A percentile compares a stretch with the other conserved stretches of the same genome.
Conservation (phyloP, 148 eudicot genomes). For the Cornus florida region DNA sequence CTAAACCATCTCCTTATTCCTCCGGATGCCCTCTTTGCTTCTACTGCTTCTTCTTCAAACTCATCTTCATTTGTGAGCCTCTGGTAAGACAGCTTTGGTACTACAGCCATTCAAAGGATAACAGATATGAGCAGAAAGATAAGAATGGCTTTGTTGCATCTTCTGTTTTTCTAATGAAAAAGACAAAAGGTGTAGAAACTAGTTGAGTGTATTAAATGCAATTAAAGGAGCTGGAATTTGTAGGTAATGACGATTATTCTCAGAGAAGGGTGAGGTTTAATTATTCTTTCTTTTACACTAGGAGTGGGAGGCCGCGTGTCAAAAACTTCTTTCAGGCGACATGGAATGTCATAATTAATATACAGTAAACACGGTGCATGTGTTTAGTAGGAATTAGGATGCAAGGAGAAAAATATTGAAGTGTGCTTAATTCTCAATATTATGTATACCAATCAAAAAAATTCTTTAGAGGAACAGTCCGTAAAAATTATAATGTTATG, state of each 20-base stretch:
- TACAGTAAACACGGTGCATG: too few relatives aligned
- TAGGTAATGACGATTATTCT: neutral
- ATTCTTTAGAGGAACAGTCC: too few relatives aligned
- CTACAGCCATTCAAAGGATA: neutral
- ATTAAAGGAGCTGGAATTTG: neutral
- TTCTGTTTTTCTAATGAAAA: neutral
- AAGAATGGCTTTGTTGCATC: neutral
- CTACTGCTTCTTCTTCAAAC: neutral
- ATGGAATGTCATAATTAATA: too few relatives aligned
- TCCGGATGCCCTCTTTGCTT: neutral
- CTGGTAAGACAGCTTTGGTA: neutral
- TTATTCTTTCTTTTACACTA: too few relatives aligned
- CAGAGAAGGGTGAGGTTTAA: too few relatives aligned
- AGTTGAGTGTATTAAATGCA: slow-evolving; percentile 1
- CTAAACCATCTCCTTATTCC: neutral
- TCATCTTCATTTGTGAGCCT: neutral
- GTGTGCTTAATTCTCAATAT: too few relatives aligned
- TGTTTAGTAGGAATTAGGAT: too few relatives aligned
- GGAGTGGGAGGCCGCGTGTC: too few relatives aligned
- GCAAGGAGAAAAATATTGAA: too few relatives aligned
- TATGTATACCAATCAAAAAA: too few relatives aligned
- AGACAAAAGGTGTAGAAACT: neutral
- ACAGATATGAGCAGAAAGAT: neutral
- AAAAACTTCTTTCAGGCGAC: too few relatives aligned
- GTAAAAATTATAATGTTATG: too few relatives aligned